These are phyloP conservation scores for Alternaria conjuncta DNA, from an alignment of 2,329 filamentous ascomycete genomes.

Conservation along the genomic window DNA sequence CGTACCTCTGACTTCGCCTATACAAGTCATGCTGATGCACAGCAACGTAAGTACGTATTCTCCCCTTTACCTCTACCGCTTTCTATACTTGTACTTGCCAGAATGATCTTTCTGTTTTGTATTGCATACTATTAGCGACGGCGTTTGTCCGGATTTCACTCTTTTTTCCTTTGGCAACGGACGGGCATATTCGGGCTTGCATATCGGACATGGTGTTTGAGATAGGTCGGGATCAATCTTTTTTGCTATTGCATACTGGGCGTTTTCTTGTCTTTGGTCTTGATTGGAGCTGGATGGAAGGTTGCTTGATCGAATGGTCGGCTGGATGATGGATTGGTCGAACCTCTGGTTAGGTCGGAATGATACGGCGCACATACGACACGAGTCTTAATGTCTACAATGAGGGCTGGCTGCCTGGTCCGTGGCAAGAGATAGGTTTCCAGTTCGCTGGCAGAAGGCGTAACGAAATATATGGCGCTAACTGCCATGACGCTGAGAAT, in stretches of 20 bases:
- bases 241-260: neutral
- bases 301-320: neutral
- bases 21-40: neutral
- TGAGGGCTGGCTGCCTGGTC: neutral
- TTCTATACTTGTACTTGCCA: neutral
- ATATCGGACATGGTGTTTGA: conserved; percentile 10
- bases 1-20: neutral
- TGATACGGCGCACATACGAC: neutral
- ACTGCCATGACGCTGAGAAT: neutral
- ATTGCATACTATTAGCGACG: conserved; percentile 14
- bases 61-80: neutral
- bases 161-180: conserved; percentile 3
- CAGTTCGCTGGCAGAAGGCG: neutral
- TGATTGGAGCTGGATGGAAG: neutral
- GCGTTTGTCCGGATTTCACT: conserved; percentile 19
- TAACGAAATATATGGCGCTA: neutral
- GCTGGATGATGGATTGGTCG: neutral
- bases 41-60: neutral
- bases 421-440: neutral
- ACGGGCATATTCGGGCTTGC: conserved; percentile 4
- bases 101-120: neutral
- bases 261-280: neutral
- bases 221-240: neutral
- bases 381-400: neutral
- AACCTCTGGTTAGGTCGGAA: neutral